A percentile compares a stretch with the other conserved stretches of the same genome.
phyloP scores from a whole-genome alignment of 2,329 filamentous ascomycete genomes.

The Calonectria pteridis region DNA sequence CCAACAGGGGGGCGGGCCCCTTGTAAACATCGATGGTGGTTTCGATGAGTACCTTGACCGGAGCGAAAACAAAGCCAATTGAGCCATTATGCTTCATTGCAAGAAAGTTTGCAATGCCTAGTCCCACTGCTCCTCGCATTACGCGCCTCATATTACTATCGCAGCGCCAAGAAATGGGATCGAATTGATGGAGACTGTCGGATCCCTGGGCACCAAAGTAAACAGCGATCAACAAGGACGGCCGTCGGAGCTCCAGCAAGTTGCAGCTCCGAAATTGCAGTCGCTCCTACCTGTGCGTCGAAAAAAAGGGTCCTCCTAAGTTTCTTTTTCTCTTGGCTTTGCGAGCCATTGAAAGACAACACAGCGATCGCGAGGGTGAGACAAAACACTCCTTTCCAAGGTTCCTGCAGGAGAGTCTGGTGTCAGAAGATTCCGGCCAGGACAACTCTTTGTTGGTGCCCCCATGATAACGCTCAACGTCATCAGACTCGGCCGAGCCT shows the following conservation, averaged over 20 bases:
- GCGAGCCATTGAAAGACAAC: neutral
- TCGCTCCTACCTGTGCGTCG: neutral
- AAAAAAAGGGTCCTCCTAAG: conserved; percentile 1
- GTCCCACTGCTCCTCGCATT: neutral
- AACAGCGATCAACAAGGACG: conserved; percentile 15
- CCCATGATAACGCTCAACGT: conserved; percentile 8
- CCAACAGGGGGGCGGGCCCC: neutral
- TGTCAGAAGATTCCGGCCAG: neutral
- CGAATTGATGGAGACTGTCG: neutral
- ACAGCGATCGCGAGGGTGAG: neutral
- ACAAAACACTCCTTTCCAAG: neutral
- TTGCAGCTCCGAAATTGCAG: conserved; percentile 15
- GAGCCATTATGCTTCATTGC: neutral
- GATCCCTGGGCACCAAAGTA: conserved; percentile 4
- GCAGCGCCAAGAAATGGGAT: neutral
- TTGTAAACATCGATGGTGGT: neutral
- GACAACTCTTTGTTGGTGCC: neutral
- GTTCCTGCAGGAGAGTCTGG: neutral
- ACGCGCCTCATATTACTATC: neutral
- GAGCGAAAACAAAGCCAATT: neutral
- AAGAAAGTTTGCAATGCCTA: neutral
- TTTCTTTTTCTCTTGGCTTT: conserved; percentile 2
- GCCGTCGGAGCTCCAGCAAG: neutral
- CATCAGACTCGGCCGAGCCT: conserved; percentile 5
- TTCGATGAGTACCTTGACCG: neutral